Evolutionary conservation across 1,284 basidiomycete species (phyloP).

Genomic region (Cryptococcus sp.): DNA sequence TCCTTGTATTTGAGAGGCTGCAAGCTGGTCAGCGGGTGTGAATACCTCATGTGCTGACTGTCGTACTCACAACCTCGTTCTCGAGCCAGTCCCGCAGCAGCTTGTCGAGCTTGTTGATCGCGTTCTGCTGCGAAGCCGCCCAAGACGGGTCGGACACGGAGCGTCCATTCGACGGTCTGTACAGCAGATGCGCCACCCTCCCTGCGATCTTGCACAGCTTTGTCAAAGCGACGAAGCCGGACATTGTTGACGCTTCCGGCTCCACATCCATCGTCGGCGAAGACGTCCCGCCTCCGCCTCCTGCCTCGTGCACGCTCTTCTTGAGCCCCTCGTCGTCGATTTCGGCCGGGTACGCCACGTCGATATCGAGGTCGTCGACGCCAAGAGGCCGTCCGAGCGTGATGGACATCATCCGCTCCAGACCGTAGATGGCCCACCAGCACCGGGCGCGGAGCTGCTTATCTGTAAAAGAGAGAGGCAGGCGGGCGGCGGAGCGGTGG

Average conservation of each 20-base stretch:
- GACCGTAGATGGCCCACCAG: constrained; percentile 84
- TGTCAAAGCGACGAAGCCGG: constrained; percentile 69
- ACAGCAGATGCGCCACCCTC: constrained; percentile 58
- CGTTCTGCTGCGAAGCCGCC: constrained; percentile 65
- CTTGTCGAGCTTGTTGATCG: constrained; percentile 70
- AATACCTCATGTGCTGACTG: neutral
- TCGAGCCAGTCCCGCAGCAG: constrained; percentile 78
- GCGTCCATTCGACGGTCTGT: constrained; percentile 38
- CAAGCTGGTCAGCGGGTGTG: constrained; percentile 17
- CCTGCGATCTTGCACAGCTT: constrained; percentile 75
- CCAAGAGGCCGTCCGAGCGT: constrained; percentile 64
- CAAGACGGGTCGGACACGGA: constrained; percentile 60
- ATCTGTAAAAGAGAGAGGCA: constrained; percentile 66
- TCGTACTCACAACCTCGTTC: constrained; percentile 50
- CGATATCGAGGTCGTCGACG: constrained; percentile 52
- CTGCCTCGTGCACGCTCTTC: constrained; percentile 27
- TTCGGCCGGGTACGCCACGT: constrained; percentile 65
- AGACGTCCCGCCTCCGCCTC: neutral
- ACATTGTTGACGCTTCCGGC: constrained; percentile 55
- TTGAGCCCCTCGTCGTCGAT: constrained; percentile 72
- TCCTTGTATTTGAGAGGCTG: constrained; percentile 64
- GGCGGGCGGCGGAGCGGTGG: constrained; percentile 74
- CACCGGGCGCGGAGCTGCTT: constrained; percentile 83
- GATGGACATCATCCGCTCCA: constrained; percentile 79
- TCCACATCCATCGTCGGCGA: constrained; percentile 54